A percentile compares a stretch with the other conserved stretches of the same genome.
Evolutionary conservation across 2,329 filamentous ascomycete genomes (phyloP).

Genomic region (Ophiostoma himal-ulmi): DNA sequence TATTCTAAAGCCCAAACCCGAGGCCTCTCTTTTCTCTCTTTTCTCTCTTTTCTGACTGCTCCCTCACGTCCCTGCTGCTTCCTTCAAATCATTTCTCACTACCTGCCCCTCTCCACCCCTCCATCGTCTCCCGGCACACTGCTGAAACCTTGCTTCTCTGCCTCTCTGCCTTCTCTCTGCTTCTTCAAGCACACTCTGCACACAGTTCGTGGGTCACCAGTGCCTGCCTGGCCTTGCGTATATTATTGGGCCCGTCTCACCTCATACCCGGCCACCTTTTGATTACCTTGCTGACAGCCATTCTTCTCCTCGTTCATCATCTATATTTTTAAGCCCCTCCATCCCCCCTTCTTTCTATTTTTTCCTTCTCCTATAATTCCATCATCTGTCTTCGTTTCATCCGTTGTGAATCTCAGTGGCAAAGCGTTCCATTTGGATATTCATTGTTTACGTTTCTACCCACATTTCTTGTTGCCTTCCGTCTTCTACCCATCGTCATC

Average conservation of each 20-base stretch:
- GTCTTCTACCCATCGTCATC: not conserved
- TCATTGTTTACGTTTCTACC: not conserved
- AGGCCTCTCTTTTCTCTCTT: not conserved
- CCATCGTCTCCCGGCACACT: not conserved
- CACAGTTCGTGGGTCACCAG: not conserved
- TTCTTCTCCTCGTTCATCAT: not conserved
- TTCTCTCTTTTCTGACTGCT: not conserved
- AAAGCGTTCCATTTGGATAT: not conserved
- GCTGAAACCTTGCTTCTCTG: not conserved
- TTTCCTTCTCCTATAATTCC: not conserved
- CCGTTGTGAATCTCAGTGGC: not conserved
- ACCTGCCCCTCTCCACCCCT: constrained; percentile 6
- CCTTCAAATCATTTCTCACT: not conserved
- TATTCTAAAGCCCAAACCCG: not conserved
- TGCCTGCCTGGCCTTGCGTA: constrained; percentile 1
- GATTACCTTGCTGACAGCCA: constrained; percentile 3
- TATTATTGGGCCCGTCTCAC: constrained; percentile 3
- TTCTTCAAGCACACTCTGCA: not conserved
- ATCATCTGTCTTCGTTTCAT: not conserved
- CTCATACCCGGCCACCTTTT: not conserved
- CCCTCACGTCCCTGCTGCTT: not conserved
- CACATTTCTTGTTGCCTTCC: no score
- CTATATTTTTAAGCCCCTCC: not conserved
- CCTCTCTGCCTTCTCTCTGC: not conserved
- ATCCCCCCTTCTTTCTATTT: not conserved